Evolutionary conservation across 495 filamentous ascomycete species (phyloP).

Genomic region (Venustampulla echinocandica): DNA sequence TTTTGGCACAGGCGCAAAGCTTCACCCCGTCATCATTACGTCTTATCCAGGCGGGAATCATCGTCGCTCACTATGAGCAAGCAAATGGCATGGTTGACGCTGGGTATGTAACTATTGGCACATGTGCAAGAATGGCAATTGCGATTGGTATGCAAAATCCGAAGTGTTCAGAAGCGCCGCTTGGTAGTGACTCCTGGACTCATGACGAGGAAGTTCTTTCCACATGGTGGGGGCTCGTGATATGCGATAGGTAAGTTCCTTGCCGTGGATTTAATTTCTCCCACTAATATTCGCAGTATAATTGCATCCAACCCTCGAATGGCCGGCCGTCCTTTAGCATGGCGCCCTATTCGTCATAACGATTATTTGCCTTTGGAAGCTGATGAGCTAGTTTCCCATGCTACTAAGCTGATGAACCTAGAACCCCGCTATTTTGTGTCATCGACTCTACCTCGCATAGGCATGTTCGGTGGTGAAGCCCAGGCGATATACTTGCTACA

Average conservation of each 20-base stretch:
- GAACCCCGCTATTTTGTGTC: conserved; percentile 13
- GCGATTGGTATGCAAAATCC: conserved; percentile 22
- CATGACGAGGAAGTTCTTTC: conserved; percentile 24
- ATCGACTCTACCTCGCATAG: conserved; percentile 16
- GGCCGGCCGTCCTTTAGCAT: background rate
- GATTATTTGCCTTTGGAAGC: background rate
- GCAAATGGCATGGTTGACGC: conserved; percentile 18
- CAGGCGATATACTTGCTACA: conserved; percentile 30
- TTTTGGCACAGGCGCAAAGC: conserved; percentile 30
- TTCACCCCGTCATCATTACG: conserved; percentile 21
- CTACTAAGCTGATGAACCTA: conserved; percentile 2
- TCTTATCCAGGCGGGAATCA: conserved; percentile 28
- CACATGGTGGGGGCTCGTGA: conserved; percentile 30
- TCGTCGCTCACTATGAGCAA: conserved; percentile 18
- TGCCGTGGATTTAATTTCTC: conserved; percentile 11
- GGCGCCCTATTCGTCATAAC: background rate
- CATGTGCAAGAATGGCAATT: conserved; percentile 22
- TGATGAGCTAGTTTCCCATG: background rate
- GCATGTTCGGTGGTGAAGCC: conserved; percentile 24
- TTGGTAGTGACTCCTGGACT: conserved; percentile 14
- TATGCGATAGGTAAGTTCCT: conserved; percentile 24
- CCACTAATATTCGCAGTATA: background rate
- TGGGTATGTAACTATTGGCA: conserved; percentile 25
- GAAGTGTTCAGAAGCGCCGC: conserved; percentile 8
- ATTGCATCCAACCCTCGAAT: background rate